Evolutionary conservation across 2,329 filamentous ascomycete species (phyloP).

Genomic region (Chaetomium strumarium): DNA sequence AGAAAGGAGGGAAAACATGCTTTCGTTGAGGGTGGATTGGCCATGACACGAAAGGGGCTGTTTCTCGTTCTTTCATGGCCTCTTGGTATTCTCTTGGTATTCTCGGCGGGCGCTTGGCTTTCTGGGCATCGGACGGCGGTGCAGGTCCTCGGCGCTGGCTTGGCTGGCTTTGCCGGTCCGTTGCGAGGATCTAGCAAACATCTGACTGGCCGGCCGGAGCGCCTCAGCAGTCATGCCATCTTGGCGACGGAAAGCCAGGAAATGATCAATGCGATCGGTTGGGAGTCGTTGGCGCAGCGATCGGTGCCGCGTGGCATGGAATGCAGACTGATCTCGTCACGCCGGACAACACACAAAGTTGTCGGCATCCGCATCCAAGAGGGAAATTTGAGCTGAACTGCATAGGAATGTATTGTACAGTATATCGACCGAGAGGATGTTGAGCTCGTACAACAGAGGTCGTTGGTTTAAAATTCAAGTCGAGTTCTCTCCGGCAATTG

Average conservation of each 20-base stretch:
- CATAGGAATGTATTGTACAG: too few species aligned
- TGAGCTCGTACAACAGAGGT: too few species aligned
- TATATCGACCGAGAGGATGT: too few species aligned
- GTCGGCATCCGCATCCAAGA: too few species aligned
- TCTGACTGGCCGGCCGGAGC: background rate
- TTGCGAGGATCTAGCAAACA: background rate
- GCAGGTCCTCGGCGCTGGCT: background rate
- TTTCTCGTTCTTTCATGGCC: conserved; percentile 2
- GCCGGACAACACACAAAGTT: background rate
- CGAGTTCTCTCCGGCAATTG: too few species aligned
- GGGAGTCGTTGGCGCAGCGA: background rate
- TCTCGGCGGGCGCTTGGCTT: conserved; percentile 20
- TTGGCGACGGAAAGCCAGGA: conserved; percentile 8
- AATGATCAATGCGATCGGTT: background rate
- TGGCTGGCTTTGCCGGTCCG: background rate
- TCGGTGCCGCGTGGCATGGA: background rate
- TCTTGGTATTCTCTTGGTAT: conserved; percentile 16
- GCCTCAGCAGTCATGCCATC: background rate
- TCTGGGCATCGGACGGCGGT: conserved; percentile 14
- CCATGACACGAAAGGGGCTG: conserved; percentile 19
- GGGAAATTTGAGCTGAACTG: too few species aligned
- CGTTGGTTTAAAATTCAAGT: too few species aligned
- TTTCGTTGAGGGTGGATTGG: conserved; percentile 11
- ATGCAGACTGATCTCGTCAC: background rate
- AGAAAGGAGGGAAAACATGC: conserved; percentile 13